Conservation (phyloP, 108 stramenopile genomes). For the Cyclotella cryptica region DNA sequence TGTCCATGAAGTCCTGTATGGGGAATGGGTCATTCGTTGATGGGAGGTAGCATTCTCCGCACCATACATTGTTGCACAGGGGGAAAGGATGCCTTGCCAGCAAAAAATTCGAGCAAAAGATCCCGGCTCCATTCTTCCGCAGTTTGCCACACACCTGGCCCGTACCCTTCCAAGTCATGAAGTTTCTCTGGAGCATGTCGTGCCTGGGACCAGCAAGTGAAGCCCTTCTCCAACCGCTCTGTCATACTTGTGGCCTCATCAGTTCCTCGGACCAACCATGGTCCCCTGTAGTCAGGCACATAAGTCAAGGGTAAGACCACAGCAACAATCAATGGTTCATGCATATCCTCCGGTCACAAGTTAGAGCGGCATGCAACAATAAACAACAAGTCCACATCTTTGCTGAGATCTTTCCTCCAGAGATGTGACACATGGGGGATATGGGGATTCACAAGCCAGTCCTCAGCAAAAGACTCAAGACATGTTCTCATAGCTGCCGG, state of each 20-base stretch:
- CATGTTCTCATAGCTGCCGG: too few relatives aligned
- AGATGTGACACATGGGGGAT: not conserved
- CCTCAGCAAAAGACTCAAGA: slow-evolving; percentile 16
- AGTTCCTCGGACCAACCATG: slow-evolving; percentile 4
- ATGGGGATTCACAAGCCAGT: not conserved
- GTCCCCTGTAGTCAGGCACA: not conserved
- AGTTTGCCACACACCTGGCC: slow-evolving; percentile 3
- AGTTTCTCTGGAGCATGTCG: slow-evolving; percentile 3
- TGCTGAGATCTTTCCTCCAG: not conserved
- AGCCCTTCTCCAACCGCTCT: not conserved
- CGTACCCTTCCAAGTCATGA: slow-evolving; percentile 10
- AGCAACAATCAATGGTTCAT: slow-evolving; percentile 19
- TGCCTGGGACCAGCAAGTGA: not conserved
- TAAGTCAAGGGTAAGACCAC: slow-evolving; percentile 8
- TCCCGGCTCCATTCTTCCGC: not conserved
- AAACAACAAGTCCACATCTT: not conserved
- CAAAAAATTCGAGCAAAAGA: slow-evolving; percentile 3
- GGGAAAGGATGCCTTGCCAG: not conserved
- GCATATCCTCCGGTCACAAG: not conserved
- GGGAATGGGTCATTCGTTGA: not conserved
- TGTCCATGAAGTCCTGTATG: too few relatives aligned
- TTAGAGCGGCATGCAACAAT: too few relatives aligned
- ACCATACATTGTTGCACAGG: slow-evolving; percentile 5
- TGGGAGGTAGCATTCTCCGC: slow-evolving; percentile 3
- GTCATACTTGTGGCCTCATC: not conserved